These are phyloP conservation scores for Cercospora canescens DNA, from an alignment of 2,329 filamentous ascomycete genomes.

Conservation along the genomic window DNA sequence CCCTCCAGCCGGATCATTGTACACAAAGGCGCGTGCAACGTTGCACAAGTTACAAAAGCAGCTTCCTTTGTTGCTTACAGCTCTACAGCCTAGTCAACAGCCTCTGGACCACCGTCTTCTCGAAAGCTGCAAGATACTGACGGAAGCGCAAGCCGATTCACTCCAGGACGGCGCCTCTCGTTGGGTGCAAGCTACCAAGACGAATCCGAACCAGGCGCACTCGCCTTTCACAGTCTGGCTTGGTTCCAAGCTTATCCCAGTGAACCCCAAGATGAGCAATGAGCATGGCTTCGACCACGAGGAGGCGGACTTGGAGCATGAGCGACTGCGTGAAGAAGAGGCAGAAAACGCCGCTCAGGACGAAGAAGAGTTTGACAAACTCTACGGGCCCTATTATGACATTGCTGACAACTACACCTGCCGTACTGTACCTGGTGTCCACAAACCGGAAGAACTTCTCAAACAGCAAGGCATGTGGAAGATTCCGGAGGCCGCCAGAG, in stretches of 20 bases:
- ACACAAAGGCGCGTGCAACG: constrained; percentile 40
- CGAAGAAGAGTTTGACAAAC: constrained; percentile 41
- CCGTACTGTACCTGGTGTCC: constrained; percentile 28
- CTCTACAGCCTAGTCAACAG: constrained; percentile 42
- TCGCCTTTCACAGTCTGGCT: constrained; percentile 58
- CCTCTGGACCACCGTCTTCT: constrained; percentile 60
- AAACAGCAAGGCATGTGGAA: constrained; percentile 59
- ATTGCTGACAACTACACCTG: constrained; percentile 44
- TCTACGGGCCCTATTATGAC: constrained; percentile 34
- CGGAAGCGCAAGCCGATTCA: constrained; percentile 62
- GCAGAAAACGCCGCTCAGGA: constrained; percentile 54
- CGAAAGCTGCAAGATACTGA: constrained; percentile 58
- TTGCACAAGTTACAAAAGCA: constrained; percentile 47
- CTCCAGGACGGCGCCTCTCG: constrained; percentile 52
- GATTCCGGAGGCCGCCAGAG: constrained; percentile 58
- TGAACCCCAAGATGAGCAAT: constrained; percentile 46
- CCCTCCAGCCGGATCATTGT: constrained; percentile 43
- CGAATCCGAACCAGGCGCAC: constrained; percentile 24
- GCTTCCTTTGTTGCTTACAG: constrained; percentile 44
- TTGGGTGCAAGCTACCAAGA: constrained; percentile 35
- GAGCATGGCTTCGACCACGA: constrained; percentile 57
- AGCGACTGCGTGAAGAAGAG: constrained; percentile 62
- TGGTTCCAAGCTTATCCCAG: constrained; percentile 51
- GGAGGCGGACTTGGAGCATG: constrained; percentile 62
- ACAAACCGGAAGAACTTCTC: constrained; percentile 41